Base-by-base conservation (phyloP, 2,329 filamentous ascomycete genomes). In the Sporothrix pseudoabietina region DNA sequence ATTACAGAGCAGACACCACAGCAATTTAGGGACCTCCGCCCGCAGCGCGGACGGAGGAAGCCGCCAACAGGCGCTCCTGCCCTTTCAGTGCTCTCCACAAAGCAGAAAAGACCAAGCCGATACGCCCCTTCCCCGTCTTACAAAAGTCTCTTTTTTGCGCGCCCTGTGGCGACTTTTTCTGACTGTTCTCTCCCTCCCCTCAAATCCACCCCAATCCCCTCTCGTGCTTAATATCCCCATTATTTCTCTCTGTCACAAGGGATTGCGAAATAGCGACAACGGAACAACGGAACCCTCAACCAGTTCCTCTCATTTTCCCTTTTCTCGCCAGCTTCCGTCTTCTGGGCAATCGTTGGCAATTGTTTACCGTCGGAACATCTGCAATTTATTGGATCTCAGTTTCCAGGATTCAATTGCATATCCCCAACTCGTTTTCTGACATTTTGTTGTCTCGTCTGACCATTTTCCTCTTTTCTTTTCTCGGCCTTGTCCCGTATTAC, bases 211-310 rank as follows among this genome's bases (percentile, higher is more conserved):
- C 59, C 59, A 12, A 44, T 22, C 26, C 39, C n/a, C 19, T 8
- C 35, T 65, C 59, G 59, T 44, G 59, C 57, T 26, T 65, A 26
- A 65, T 44, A 65, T 65, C 44, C 49, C 47, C 47, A 69, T 35
- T 22, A 41, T 68, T 52, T 14, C 44, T 16, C 41, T 44, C 68
- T 39, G 22, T 70, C 68, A 70, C 68, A 70, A 70, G 68, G 52
- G 68, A 70, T 57, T 55, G 32, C 30, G 22, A 49, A 52, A 35
- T 35, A 35, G 66, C 49, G 49, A 70, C 30, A 57, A 57, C 47
- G 22, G 44, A 35, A 59, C 63, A 47, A 49, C 47, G 44, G n/a
- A n/a, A 54, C 22, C 49, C 66, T 54, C 66, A n/a, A 69, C 66
- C 7, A 30, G 16, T 54, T 69, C 35, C 49, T 44, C 22, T 61